These are phyloP conservation scores for Auricularia auricula-judae DNA, from an alignment of 768 basidiomycete genomes.

Conservation along the genomic window DNA sequence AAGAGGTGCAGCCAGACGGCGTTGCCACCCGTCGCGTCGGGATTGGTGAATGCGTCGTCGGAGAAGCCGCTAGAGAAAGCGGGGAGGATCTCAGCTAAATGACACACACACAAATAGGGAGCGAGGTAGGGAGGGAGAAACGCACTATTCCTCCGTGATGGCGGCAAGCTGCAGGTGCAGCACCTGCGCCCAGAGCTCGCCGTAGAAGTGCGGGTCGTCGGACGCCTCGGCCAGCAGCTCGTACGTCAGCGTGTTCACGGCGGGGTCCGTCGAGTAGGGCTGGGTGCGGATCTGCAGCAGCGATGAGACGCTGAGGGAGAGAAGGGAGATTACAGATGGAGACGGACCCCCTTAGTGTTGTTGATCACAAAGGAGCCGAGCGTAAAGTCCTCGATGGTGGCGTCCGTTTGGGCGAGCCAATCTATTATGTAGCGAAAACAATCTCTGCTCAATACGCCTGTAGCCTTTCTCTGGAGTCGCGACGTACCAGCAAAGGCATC, in stretches of 20 bases:
- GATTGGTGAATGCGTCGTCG: not conserved
- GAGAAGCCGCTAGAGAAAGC: constrained; percentile 9
- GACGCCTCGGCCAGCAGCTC: constrained; percentile 23
- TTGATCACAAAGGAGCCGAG: constrained; percentile 46
- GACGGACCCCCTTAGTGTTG: constrained; percentile 39
- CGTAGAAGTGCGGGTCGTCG: constrained; percentile 31
- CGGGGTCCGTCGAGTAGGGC: constrained; percentile 7
- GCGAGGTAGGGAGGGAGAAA: not conserved
- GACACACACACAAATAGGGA: no score
- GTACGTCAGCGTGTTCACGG: constrained; percentile 35
- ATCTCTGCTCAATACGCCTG: no score
- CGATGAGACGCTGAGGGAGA: constrained; percentile 8
- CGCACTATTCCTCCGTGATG: constrained; percentile 13
- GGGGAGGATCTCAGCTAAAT: not conserved
- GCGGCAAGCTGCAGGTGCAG: constrained; percentile 24
- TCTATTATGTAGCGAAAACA: not conserved
- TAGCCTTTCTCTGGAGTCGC: not conserved
- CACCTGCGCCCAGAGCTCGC: constrained; percentile 44
- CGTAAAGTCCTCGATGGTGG: constrained; percentile 22
- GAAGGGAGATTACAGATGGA: constrained; percentile 44
- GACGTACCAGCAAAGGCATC: not conserved
- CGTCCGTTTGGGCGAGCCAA: constrained; percentile 28
- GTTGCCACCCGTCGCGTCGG: not conserved
- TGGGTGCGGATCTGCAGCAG: not conserved
- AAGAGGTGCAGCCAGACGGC: constrained; percentile 37